Evolutionary conservation across 768 basidiomycete genomes (phyloP), one percentile per base, ranked within the genome.

Genomic region (Psilocybe tampanensis): DNA sequence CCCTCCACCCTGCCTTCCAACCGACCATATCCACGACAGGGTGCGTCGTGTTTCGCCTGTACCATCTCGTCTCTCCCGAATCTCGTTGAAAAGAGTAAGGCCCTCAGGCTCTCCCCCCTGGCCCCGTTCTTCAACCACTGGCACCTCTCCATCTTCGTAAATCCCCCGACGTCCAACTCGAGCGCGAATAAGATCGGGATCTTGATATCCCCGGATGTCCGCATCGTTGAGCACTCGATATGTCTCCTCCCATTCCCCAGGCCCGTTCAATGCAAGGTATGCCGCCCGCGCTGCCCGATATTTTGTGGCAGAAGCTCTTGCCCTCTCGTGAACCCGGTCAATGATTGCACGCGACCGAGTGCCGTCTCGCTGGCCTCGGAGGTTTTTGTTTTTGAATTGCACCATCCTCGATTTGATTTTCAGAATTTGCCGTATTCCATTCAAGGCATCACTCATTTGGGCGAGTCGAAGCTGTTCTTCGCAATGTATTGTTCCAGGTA

Each of bases 401-500:
- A 71, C 47, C 22, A 68, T 51, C 5, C 63, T 54, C 2, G 51
- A 54, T 44, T 69, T 69, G 9, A 64, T 36, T 21, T 60, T 48
- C 0, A 70, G 58, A 7, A 62, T 57, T 8, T 56, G 51, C 1
- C 62, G 62, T 23, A 72, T 29, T 8, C 48, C 36, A 2, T 51
- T 53, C 0, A 72, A 63, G 8, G 63, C 29, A 23, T 65, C 61
- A 11, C 29, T 7, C 52, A 66, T 67, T 42, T 70, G 68, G 3
- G 65, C 64, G 5, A 52, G 48, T 0, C 64, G 62, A n/a, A 69
- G 54, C 18, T 51, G n/a, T 1, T 59, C 56, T 52, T 72, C 70
- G 19, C n/a, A n/a, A n/a, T n/a, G 65, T 62, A 0, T 45, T 34
- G 0, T 58, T 23, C 2, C 70, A 48, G 2, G 50, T 54, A 0